Base-by-base conservation (phyloP, 2,329 filamentous ascomycete genomes). In the Didymella pinodella region DNA sequence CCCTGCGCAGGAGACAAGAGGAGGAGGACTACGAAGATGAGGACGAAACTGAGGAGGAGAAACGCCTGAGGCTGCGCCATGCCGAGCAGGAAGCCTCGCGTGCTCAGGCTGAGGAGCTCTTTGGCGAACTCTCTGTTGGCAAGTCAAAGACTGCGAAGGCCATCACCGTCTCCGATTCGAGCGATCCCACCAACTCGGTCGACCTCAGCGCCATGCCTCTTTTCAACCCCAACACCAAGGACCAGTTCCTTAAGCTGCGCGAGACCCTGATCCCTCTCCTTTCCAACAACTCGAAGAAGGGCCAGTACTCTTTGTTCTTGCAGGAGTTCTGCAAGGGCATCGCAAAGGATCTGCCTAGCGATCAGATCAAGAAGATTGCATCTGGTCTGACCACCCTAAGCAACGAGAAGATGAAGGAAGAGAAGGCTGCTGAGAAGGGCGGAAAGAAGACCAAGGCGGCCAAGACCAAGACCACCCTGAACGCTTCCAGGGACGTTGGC, bases 331-430 rank as follows among this genome's bases (percentile, higher is more conserved):
- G 86, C 65, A 97, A 96, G 83, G 88, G 92, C 73, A 85, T 98
- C 44, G 87, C 89, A 70, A 93, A 93, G 80, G 93, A 97, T 28
- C 80, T 99, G 66, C 88, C 90, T 14, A 96, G 92, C 75, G 90
- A 95, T 57, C 93, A 98, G 81, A 93, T 98, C 80, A 97, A 98
- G 86, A 98, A 98, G 85, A 87, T 97, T 66, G 87, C 92, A 12
- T 96, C 91, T 78, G 85, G 86, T 5, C 80, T 99, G 72, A 97
- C 93, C n/a, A 90, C 93, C 5, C 85, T 97, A 56, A 86, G 92
- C 76, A 99, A 99, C 77, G 95, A 98, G 86, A 97, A 96, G 85
- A 90, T 98, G 90, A 96, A 93, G 83, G 93, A 97, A 79, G 95
- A 99, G 85, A 97, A 98, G 85, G 88, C 90, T 4, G 87, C 91